Evolutionary conservation across 257 asterid species (phyloP).

Genomic region (Ophiorrhiza pumila): DNA sequence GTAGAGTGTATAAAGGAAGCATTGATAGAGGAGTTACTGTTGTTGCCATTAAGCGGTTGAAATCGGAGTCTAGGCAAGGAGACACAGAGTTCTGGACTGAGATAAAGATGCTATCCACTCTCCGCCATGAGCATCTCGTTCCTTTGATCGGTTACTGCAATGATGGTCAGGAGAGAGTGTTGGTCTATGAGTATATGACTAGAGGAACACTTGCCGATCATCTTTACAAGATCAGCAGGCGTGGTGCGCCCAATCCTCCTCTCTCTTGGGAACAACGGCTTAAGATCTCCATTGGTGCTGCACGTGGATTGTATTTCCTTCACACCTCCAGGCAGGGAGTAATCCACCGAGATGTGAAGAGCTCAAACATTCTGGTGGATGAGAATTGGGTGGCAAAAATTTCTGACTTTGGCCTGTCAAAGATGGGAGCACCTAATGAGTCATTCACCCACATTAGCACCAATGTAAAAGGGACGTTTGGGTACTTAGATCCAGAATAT

Average conservation of each 20-base stretch:
- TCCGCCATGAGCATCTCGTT: conserved; percentile 56
- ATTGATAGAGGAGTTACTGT: conserved; percentile 42
- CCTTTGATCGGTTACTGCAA: conserved; percentile 66
- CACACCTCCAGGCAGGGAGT: conserved; percentile 53
- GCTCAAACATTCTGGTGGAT: conserved; percentile 67
- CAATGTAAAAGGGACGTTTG: conserved; percentile 53
- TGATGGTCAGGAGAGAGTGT: conserved; percentile 47
- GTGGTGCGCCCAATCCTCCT: conserved; percentile 29
- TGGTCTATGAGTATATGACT: conserved; percentile 59
- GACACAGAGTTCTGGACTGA: conserved; percentile 57
- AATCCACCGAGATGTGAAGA: conserved; percentile 74
- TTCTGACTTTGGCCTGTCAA: conserved; percentile 72
- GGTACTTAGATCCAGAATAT: conserved; percentile 71
- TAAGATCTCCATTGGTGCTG: conserved; percentile 61
- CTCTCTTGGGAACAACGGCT: conserved; percentile 64
- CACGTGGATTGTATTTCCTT: conserved; percentile 62
- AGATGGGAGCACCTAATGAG: conserved; percentile 57
- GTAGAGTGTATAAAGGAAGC: conserved; percentile 59
- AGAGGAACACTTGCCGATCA: conserved; percentile 57
- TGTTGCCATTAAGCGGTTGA: conserved; percentile 59
- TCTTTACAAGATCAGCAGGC: conserved; percentile 41
- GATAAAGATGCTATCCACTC: conserved; percentile 55
- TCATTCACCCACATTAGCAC: conserved; percentile 55
- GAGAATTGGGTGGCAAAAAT: conserved; percentile 66
- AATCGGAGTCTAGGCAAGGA: conserved; percentile 51